Evolutionary conservation across 495 filamentous ascomycete species (phyloP).

Genomic region (Xylaria venustula): DNA sequence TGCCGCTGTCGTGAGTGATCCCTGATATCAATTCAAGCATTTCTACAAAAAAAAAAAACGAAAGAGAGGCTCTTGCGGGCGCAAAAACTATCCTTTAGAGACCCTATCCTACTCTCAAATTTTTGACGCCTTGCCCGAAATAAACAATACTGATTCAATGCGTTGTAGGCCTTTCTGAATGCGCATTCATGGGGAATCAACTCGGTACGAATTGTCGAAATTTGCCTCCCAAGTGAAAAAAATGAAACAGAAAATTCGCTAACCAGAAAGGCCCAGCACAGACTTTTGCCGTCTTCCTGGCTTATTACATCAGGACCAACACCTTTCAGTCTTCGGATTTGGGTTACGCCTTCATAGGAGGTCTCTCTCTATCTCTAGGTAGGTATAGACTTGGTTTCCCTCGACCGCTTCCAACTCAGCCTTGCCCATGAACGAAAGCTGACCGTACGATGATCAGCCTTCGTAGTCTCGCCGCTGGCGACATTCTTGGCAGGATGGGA

Average conservation of each 20-base stretch:
- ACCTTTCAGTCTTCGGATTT: slow-evolving; percentile 58
- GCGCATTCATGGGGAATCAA: slow-evolving; percentile 63
- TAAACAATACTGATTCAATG: too few relatives aligned
- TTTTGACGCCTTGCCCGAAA: too few relatives aligned
- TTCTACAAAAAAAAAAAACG: too few relatives aligned
- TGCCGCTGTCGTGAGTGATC: slow-evolving; percentile 30
- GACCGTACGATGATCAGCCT: slow-evolving; percentile 37
- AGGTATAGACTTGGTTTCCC: neutral
- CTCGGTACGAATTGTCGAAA: slow-evolving; percentile 32
- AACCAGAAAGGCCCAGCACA: slow-evolving; percentile 17
- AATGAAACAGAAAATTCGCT: neutral
- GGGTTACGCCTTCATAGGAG: slow-evolving; percentile 71
- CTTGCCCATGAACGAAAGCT: slow-evolving; percentile 18
- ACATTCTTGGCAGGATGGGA: slow-evolving; percentile 54
- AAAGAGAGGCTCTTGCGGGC: too few relatives aligned
- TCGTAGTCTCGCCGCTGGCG: slow-evolving; percentile 64
- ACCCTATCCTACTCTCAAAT: too few relatives aligned
- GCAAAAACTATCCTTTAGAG: too few relatives aligned
- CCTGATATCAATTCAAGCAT: neutral
- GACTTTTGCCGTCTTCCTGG: slow-evolving; percentile 70
- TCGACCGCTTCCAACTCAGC: slow-evolving; percentile 28
- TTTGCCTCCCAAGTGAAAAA: neutral
- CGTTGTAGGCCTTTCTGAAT: slow-evolving; percentile 45
- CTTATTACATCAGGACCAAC: slow-evolving; percentile 62
- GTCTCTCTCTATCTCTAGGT: slow-evolving; percentile 61